Base-by-base conservation (phyloP, 2,329 filamentous ascomycete species). In the Myrmaecium sp. region DNA sequence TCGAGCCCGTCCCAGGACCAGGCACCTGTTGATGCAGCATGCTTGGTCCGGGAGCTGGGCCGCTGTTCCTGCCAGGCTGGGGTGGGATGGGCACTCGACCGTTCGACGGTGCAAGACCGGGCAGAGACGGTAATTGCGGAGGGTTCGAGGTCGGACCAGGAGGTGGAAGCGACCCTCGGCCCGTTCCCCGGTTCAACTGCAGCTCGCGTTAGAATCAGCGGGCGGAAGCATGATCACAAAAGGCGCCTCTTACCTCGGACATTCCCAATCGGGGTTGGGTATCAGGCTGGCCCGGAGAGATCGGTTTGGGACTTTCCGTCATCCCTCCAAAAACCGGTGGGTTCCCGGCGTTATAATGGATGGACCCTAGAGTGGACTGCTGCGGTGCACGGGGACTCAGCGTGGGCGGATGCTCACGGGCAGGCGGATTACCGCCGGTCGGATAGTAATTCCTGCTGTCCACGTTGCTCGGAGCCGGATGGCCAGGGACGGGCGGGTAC, bases 251-350 rank as follows among this genome's bases (percentile, higher is more conserved):
- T 11, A 32, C 54, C 33, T 65, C 51, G 16, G 55, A 50, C 10
- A 63, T 51, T 36, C 69, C 69, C 26, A 74, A 59, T 12, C 62
- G 46, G 52, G 55, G 55, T 30, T 65, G 59, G 12, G 53, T 44
- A 33, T 62, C 57, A 35, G 59, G 55, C 30, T 60, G 59, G 11
- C 63, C 63, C n/a, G 77, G 76, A 33, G 74, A 83, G 21, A 92
- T 59, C 4, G 83, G 76, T 44, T 84, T 91, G 0, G 83, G 82
- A 37, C 80, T 91, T 50, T 93, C 82, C 3, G 78, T 89, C 58
- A 92, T 78, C 28, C 55, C 54, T 28, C 68, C 66, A 45, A 81
- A 91, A 36, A 83, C 65, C 11, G 29, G 26, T 3, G 28, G n/a
- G n/a, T n/a, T n/a, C n/a, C n/a, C n/a, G n/a, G n/a, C n/a, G n/a